These are phyloP conservation scores for Metarhizium brunneum DNA, from an alignment of 2,329 filamentous ascomycete species.

Conservation along the genomic window DNA sequence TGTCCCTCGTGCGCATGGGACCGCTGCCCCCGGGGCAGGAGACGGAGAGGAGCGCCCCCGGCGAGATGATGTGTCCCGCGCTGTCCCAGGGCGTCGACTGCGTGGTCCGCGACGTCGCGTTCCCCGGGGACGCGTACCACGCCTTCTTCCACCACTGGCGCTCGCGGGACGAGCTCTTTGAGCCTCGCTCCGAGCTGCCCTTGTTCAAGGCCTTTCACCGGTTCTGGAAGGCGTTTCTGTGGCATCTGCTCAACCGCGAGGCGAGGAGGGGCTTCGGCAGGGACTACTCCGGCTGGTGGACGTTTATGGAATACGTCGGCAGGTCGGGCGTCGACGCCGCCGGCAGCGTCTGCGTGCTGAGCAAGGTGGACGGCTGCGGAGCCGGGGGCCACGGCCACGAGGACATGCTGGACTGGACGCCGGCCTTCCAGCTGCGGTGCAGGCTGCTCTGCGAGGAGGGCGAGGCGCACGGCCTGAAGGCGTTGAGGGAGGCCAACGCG, in stretches of 20 bases:
- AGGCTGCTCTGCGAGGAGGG: constrained; percentile 5
- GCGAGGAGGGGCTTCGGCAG: background rate
- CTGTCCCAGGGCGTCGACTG: constrained; percentile 4
- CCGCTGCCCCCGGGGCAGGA: background rate
- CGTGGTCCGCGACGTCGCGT: constrained; percentile 1
- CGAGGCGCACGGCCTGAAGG: background rate
- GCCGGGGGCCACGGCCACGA: background rate
- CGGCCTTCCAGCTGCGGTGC: constrained; percentile 3
- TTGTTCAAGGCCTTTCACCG: background rate
- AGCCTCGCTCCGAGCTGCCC: background rate
- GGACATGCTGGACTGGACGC: constrained; percentile 4
- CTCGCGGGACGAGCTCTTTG: background rate
- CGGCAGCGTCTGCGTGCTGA: background rate
- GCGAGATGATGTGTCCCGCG: constrained; percentile 2
- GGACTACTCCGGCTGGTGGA: constrained; percentile 1
- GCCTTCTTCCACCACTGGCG: constrained; percentile 3
- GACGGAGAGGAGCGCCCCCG: background rate
- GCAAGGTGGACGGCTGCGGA: background rate
- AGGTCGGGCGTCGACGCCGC: background rate
- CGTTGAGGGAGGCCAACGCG: background rate
- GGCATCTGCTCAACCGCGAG: constrained; percentile 2
- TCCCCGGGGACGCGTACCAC: background rate
- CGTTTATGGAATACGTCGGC: constrained; percentile 3
- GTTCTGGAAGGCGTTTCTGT: constrained; percentile 5
- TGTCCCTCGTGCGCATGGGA: constrained; percentile 4